Conservation (phyloP, 495 filamentous ascomycete genomes). For the Penicillium robsamsonii region DNA sequence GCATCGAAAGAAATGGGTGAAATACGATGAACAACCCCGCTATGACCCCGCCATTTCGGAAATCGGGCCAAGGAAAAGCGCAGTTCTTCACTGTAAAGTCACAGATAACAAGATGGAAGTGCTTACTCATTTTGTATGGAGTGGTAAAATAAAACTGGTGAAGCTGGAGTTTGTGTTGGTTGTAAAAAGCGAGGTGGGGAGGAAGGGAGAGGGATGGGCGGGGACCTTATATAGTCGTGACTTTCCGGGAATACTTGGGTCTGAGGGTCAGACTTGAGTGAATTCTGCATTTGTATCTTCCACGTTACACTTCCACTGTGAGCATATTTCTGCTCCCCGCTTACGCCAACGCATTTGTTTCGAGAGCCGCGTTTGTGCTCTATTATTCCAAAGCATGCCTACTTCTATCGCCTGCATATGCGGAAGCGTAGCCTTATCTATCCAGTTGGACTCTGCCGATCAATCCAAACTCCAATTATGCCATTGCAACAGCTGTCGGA, state of each 20-base stretch:
- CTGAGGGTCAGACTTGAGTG: neutral
- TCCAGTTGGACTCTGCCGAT: constrained; percentile 35
- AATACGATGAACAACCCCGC: constrained; percentile 24
- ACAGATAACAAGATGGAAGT: neutral
- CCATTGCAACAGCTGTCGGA: constrained; percentile 64
- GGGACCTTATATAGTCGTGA: constrained; percentile 28
- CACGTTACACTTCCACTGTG: constrained; percentile 8
- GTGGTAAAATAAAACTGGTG: neutral
- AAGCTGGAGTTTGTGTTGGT: constrained; percentile 1
- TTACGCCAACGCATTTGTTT: constrained; percentile 18
- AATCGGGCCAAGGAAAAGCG: neutral
- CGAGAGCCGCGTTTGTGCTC: neutral
- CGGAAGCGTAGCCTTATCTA: constrained; percentile 41
- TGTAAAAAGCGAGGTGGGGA: constrained; percentile 8
- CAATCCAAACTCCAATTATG: constrained; percentile 50
- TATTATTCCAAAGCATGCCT: constrained; percentile 8
- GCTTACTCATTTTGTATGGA: constrained; percentile 29
- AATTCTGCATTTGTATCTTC: neutral
- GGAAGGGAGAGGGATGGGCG: constrained; percentile 1
- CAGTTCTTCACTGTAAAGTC: neutral
- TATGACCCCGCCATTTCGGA: constrained; percentile 26
- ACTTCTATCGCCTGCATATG: constrained; percentile 57
- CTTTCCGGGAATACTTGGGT: constrained; percentile 16
- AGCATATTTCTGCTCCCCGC: constrained; percentile 36
- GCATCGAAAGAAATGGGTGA: constrained; percentile 11